Evolutionary conservation across 768 basidiomycete species (phyloP).

Genomic region (Termitomyces sp.): DNA sequence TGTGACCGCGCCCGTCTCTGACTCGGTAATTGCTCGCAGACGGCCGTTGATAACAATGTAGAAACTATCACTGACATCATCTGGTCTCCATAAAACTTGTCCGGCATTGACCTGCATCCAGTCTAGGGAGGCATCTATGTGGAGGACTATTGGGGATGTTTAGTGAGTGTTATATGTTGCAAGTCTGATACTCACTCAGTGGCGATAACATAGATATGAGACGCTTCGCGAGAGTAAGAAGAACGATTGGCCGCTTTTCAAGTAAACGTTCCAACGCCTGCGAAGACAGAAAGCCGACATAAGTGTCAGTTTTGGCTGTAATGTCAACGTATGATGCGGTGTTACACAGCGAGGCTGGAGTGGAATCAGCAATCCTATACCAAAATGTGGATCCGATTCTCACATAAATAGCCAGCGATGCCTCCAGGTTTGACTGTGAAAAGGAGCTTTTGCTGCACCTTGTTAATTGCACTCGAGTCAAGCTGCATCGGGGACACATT

Average conservation of each 20-base stretch:
- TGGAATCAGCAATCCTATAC: background rate
- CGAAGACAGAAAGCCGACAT: conserved; percentile 91
- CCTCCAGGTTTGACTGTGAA: conserved; percentile 98
- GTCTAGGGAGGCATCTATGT: conserved; percentile 94
- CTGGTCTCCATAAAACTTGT: conserved; percentile 90
- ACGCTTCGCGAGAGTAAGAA: conserved; percentile 94
- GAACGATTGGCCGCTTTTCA: conserved; percentile 92
- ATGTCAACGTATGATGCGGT: conserved; percentile 97
- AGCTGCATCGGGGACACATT: conserved; percentile 8
- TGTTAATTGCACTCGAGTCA: conserved; percentile 15
- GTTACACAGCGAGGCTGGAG: conserved; percentile 80
- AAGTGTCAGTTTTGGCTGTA: conserved; percentile 95
- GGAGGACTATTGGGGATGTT: conserved; percentile 59
- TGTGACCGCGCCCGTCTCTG: conserved; percentile 66
- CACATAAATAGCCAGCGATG: conserved; percentile 93
- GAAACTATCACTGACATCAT: conserved; percentile 90
- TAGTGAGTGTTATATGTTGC: background rate
- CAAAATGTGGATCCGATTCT: conserved; percentile 10
- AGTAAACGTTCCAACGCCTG: conserved; percentile 85
- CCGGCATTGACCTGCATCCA: conserved; percentile 98
- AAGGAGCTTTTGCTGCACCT: conserved; percentile 56
- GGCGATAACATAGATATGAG: conserved; percentile 93
- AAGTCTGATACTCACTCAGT: conserved; percentile 52
- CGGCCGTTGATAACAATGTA: conserved; percentile 99
- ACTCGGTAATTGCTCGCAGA: conserved; percentile 82